Conservation (phyloP, 257 asterid species). For the Gentiana dahurica region DNA sequence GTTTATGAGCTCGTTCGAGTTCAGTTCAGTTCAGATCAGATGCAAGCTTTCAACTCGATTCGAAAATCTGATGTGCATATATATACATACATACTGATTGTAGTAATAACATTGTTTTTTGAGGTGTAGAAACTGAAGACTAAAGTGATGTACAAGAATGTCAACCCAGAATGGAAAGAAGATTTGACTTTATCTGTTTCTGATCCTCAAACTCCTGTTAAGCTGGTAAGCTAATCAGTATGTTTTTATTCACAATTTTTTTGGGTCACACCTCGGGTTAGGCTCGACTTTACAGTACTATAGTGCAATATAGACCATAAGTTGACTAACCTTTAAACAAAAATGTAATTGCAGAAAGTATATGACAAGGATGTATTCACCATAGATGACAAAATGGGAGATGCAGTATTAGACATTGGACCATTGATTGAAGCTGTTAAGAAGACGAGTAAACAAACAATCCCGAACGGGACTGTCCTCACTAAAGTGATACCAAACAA, state of each 20-base stretch:
- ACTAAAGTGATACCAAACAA: constrained; percentile 38
- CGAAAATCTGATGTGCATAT: no score
- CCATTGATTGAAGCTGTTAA: constrained; percentile 28
- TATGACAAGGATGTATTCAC: constrained; percentile 47
- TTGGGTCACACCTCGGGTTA: neutral
- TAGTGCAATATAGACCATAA: neutral
- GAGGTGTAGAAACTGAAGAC: constrained; percentile 53
- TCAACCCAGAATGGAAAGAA: constrained; percentile 75
- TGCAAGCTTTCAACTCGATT: no score
- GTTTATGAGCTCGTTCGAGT: neutral
- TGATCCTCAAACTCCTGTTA: constrained; percentile 44
- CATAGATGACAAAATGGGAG: constrained; percentile 70
- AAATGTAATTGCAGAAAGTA: constrained; percentile 34
- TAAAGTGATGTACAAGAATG: constrained; percentile 45
- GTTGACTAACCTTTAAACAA: neutral
- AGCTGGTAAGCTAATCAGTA: constrained; percentile 28
- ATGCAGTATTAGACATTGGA: constrained; percentile 49
- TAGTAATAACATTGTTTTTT: neutral
- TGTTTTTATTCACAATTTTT: neutral
- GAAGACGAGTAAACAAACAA: constrained; percentile 17
- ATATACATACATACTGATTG: no score
- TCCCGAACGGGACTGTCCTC: constrained; percentile 42
- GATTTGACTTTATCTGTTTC: constrained; percentile 46
- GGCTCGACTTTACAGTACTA: neutral
- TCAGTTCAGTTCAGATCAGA: neutral